phyloP scores from a whole-genome alignment of 73 alveolate species.

The Effrenium voratum region DNA sequence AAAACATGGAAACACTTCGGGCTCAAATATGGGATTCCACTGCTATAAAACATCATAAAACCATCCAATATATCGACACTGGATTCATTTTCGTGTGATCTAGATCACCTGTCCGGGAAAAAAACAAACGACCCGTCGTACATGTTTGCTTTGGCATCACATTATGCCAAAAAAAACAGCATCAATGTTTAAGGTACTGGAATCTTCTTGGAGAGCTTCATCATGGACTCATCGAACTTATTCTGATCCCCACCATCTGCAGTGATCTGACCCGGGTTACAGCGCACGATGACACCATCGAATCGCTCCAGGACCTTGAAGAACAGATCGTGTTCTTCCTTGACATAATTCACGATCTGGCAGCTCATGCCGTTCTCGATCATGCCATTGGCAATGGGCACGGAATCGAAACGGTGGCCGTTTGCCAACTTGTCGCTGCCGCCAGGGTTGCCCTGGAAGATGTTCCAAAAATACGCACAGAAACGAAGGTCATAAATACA shows the following conservation, averaged over 20 bases:
- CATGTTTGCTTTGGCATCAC: not conserved
- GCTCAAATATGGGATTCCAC: too few relatives aligned
- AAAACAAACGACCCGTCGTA: not conserved
- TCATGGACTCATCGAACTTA: not conserved
- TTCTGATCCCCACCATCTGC: not conserved
- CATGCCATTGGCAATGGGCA: constrained; percentile 27
- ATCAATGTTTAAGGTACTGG: not conserved
- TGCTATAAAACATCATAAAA: too few relatives aligned
- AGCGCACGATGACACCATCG: not conserved
- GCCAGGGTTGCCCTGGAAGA: not conserved
- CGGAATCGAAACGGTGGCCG: constrained; percentile 40
- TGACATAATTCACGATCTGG: constrained; percentile 3
- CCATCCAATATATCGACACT: too few relatives aligned
- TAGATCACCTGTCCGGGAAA: too few relatives aligned
- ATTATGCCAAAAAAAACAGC: not conserved
- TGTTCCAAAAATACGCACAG: not conserved
- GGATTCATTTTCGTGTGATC: too few relatives aligned
- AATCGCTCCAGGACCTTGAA: not conserved
- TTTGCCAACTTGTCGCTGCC: not conserved
- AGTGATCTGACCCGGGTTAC: too few relatives aligned
- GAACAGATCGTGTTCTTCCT: not conserved
- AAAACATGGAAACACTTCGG: too few relatives aligned
- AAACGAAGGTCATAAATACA: not conserved
- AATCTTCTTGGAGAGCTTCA: not conserved
- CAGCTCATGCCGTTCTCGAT: constrained; percentile 33